Conservation (phyloP, 2,329 filamentous ascomycete genomes). For the Colletotrichum euphorbiae region DNA sequence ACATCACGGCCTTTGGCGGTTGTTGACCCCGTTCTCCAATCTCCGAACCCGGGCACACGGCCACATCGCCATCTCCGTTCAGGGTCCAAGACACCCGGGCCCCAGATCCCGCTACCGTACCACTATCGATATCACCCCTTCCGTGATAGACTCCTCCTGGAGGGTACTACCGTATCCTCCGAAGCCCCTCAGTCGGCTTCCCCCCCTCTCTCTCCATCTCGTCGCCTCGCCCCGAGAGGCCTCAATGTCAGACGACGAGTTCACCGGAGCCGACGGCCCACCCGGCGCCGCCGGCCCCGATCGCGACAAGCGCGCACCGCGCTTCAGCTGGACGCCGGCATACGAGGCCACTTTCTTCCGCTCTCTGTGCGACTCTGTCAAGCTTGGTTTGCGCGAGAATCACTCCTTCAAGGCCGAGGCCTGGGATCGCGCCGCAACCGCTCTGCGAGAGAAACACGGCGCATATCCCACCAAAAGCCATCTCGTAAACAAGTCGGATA, state of each 20-base stretch:
- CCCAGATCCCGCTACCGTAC: not conserved
- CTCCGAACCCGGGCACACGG: conserved; percentile 22
- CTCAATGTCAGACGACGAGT: conserved; percentile 56
- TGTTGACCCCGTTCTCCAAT: conserved; percentile 19
- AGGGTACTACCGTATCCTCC: conserved; percentile 2
- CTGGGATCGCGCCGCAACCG: conserved; percentile 68
- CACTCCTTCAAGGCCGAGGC: conserved; percentile 72
- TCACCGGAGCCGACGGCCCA: conserved; percentile 36
- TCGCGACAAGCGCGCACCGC: conserved; percentile 55
- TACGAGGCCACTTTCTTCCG: conserved; percentile 72
- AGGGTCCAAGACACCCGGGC: conserved; percentile 30
- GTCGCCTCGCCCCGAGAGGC: conserved; percentile 2
- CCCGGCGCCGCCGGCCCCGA: conserved; percentile 32
- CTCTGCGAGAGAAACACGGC: conserved; percentile 65
- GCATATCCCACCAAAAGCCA: conserved; percentile 71
- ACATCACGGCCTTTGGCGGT: conserved; percentile 15
- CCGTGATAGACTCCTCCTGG: not conserved
- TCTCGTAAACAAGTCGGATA: conserved; percentile 73
- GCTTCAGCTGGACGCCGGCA: conserved; percentile 70
- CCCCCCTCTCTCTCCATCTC: conserved; percentile 36
- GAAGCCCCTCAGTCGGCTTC: not conserved
- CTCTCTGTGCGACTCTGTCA: conserved; percentile 70
- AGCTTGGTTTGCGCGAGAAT: conserved; percentile 66
- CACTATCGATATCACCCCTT: conserved; percentile 2
- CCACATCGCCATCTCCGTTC: conserved; percentile 26